These are phyloP conservation scores for Royoungia palumana DNA, from an alignment of 768 basidiomycete genomes.

Conservation along the genomic window DNA sequence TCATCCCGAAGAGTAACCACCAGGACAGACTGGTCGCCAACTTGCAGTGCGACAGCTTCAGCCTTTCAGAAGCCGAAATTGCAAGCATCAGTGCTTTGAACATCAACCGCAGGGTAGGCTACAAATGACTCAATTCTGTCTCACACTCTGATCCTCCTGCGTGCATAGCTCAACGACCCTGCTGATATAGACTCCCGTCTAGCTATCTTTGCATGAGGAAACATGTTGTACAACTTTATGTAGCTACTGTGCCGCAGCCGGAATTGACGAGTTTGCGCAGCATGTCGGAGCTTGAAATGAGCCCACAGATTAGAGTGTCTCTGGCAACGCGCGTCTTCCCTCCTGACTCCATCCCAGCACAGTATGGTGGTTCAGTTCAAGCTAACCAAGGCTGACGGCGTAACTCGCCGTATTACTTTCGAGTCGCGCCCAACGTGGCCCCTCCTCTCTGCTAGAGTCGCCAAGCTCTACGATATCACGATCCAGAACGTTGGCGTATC, in stretches of 20 bases:
- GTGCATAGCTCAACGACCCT: slow-evolving; percentile 63
- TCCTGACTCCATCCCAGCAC: slow-evolving; percentile 27
- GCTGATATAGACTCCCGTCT: slow-evolving; percentile 61
- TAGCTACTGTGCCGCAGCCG: neutral
- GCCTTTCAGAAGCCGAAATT: slow-evolving; percentile 58
- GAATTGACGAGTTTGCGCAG: slow-evolving; percentile 23
- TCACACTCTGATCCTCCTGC: slow-evolving; percentile 4
- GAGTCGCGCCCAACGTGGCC: slow-evolving; percentile 51
- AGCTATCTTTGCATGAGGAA: slow-evolving; percentile 63
- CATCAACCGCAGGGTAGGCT: slow-evolving; percentile 56
- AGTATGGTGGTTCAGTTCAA: slow-evolving; percentile 57
- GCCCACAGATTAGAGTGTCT: slow-evolving; percentile 12
- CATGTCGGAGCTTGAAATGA: slow-evolving; percentile 44
- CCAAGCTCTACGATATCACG: slow-evolving; percentile 53
- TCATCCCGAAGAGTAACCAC: slow-evolving; percentile 71
- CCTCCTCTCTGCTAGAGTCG: slow-evolving; percentile 53
- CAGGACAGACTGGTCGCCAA: slow-evolving; percentile 39
- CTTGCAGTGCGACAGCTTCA: slow-evolving; percentile 43
- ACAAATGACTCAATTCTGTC: neutral
- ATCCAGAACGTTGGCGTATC: slow-evolving; percentile 58
- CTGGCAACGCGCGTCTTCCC: slow-evolving; percentile 1
- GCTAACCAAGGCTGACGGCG: slow-evolving; percentile 50
- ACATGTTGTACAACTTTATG: neutral
- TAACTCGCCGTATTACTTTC: slow-evolving; percentile 62
- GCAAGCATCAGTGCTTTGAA: slow-evolving; percentile 58